Conservation (phyloP, 805 yeast genomes). For the Ogataea wickerhamii region DNA sequence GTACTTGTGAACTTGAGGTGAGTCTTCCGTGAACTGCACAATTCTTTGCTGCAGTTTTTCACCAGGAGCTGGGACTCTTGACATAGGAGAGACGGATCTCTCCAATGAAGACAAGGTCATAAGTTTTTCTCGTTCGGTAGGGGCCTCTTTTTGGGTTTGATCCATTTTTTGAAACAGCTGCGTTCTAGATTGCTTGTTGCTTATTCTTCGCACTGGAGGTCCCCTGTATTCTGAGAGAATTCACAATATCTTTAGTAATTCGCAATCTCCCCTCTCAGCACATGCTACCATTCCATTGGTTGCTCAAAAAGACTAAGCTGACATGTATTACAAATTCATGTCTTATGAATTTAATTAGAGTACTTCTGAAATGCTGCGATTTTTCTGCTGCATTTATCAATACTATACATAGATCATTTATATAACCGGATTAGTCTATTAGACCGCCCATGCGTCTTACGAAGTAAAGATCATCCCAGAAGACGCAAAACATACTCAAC, state of each 20-base stretch:
- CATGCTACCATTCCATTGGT: no score
- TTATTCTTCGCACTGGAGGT: no score
- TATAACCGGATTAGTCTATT: not conserved
- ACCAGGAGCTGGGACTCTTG: constrained; percentile 6
- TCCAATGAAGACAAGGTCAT: constrained; percentile 5
- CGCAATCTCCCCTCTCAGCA: no score
- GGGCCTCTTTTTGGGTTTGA: no score
- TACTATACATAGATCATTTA: not conserved
- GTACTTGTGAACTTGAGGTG: constrained; percentile 18
- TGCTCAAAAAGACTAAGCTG: no score
- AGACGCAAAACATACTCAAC: constrained; percentile 64
- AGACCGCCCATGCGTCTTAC: not conserved
- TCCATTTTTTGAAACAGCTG: no score
- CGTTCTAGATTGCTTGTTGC: no score
- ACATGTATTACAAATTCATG: no score
- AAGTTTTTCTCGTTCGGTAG: no score
- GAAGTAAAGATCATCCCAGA: constrained; percentile 36
- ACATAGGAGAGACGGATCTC: constrained; percentile 18
- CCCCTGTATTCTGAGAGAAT: no score
- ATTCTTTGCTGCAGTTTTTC: constrained; percentile 7
- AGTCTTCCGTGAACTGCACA: constrained; percentile 20
- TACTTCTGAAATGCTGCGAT: not conserved
- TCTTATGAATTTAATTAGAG: no score
- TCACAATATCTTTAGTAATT: no score
- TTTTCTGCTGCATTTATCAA: not conserved